Evolutionary conservation across 257 asterid species (phyloP), one percentile per base, ranked within the genome.

Genomic region (Verbascum thapsus): DNA sequence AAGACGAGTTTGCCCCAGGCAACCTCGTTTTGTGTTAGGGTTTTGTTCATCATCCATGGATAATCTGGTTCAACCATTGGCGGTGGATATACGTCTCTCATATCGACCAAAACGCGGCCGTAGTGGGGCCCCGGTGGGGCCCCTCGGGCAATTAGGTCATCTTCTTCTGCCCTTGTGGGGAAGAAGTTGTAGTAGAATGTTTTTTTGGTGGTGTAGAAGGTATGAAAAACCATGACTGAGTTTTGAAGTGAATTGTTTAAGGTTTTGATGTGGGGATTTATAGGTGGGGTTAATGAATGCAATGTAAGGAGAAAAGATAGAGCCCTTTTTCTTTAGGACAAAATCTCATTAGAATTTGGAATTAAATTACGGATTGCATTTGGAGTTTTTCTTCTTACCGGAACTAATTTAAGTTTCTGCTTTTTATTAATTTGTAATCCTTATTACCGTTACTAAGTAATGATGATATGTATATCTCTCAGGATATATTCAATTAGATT

Each of bases 1-100:
- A 75, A 4, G 10, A 68, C 16, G 6, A 75, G 5, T n/a, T 54
- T 77, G 8, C 68, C 68, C 5, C 5, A 35, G 4, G 6, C 50
- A 10, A 8, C 7, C 10, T 63, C 68, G 2, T 49, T 12, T 1
- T 6, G 40, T 19, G 1, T 38, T 50, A 63, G 50, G 59, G 60
- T 63, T 63, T 63, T 63, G n/a, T 37, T 63, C 11, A 63, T 35
- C 7, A 7, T 0, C 68, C 68, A 63, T 12, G 68, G 60, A 41
- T 63, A 19, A 13, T 13, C 39, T 20, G 40, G 42, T 2, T 52
- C 53, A 26, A 9, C 17, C 3, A 10, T 18, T 1, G 10, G 53
- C 0, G 43, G 52, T 6, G 61, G 69, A 23, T 51, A 22, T 0
- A 64, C 15, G 69, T 64, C 69, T 22, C 61, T 51, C 16, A 51